Base-by-base conservation (phyloP, 2,329 filamentous ascomycete genomes). In the Lachnellula cervina region DNA sequence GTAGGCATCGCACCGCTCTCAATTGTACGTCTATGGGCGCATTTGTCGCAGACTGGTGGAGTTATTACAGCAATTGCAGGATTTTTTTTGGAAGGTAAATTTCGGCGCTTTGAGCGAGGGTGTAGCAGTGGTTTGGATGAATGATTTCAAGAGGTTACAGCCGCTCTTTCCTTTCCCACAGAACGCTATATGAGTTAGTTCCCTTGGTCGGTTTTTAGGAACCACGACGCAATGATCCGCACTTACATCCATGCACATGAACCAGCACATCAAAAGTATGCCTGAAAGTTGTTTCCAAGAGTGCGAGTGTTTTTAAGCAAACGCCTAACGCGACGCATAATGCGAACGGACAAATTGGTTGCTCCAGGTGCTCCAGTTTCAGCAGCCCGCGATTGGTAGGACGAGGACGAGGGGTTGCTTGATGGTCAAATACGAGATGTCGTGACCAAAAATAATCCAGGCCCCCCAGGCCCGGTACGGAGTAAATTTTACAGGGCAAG, bases 1-100 rank as follows among this genome's bases (percentile, higher is more conserved):
- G 64, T 64, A 60, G 66, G 62, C 68, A 70, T 70, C 59, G 62
- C 62, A 57, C 53, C 54, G 59, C 59, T 65, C 56, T 63, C 46
- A 52, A 52, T 55, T 42, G 52, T 54, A 37, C 40, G 42, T 49
- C 48, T 55, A 52, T 55, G 44, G 48, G 58, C 51, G 52, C 51
- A 60, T 59, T 44, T 51, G 42, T 53, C 52, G 49, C 59, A 51
- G 46, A 55, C 40, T 38, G 59, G 46, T 59, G 57, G 56, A 57
- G 44, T 52, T 56, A 56, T 47, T 38, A 42, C 35, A 43, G 37
- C 23, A 52, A 52, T 42, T 21, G 13, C 42, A 37, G 49, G 42
- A 43, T 58, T 28, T 48, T 44, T 6, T 23, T 38, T 8, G 42
- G 28, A 4, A 19, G 46, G 14, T 35, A 19, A 5, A 14, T 25